A percentile compares a stretch with the other conserved stretches of the same genome.
These are phyloP conservation scores for Corynespora cassiicola DNA, from an alignment of 2,329 filamentous ascomycete species.

Conservation along the genomic window DNA sequence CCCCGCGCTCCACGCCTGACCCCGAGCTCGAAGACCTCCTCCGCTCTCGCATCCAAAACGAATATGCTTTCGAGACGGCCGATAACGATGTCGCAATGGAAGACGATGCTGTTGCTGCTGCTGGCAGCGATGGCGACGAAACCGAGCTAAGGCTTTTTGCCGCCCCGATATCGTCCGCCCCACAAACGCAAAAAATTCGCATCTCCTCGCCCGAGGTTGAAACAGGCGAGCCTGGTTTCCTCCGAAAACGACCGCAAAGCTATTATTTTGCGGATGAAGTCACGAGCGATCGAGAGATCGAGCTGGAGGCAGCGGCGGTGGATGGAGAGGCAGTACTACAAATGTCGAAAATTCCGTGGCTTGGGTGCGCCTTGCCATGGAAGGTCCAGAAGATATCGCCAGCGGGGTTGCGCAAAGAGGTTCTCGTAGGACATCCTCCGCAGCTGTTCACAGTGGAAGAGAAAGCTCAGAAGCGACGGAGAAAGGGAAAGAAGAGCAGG, in stretches of 20 bases:
- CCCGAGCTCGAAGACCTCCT: constrained; percentile 37
- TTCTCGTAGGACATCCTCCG: constrained; percentile 37
- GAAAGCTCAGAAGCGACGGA: constrained; percentile 27
- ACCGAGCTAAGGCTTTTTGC: constrained; percentile 44
- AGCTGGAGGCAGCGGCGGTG: constrained; percentile 33
- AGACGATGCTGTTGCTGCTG: constrained; percentile 8
- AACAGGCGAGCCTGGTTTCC: constrained; percentile 31
- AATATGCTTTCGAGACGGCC: constrained; percentile 31
- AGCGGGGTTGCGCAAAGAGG: constrained; percentile 35
- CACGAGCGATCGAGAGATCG: constrained; percentile 26
- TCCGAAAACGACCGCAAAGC: constrained; percentile 34
- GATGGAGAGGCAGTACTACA: constrained; percentile 34
- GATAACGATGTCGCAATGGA: constrained; percentile 3
- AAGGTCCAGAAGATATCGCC: constrained; percentile 38
- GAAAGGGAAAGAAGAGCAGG: constrained; percentile 44
- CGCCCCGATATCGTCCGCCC: constrained; percentile 23
- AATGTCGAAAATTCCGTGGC: constrained; percentile 38
- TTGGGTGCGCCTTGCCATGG: constrained; percentile 43
- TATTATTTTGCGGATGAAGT: constrained; percentile 44
- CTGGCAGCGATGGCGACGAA: constrained; percentile 32
- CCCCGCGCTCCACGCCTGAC: constrained; percentile 43
- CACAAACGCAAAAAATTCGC: constrained; percentile 36
- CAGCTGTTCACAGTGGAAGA: constrained; percentile 27
- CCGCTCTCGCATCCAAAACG: constrained; percentile 26
- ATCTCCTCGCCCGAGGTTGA: constrained; percentile 36